A percentile compares a stretch with the other conserved stretches of the same genome.
Evolutionary conservation across 305 asterid species (phyloP).

Genomic region (Euphrasia arctica): DNA sequence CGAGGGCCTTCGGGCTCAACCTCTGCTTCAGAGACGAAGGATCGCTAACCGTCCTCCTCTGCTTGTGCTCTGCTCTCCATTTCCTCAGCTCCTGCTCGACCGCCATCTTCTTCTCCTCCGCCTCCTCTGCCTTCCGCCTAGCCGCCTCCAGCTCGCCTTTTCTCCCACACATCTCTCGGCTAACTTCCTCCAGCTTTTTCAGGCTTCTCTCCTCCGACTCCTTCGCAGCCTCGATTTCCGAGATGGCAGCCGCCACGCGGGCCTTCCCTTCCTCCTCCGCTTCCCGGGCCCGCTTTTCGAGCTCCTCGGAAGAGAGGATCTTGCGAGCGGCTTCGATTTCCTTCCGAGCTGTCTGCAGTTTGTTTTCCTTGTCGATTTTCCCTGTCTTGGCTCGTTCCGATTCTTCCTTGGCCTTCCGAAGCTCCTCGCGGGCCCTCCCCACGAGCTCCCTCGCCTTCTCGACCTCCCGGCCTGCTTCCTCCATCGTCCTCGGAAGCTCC

Average conservation of each 20-base stretch:
- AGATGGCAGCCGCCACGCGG: constrained; percentile 54
- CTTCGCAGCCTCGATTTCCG: constrained; percentile 72
- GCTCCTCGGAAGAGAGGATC: constrained; percentile 27
- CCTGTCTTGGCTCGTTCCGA: constrained; percentile 68
- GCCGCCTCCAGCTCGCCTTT: constrained; percentile 59
- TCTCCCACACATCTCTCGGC: constrained; percentile 37
- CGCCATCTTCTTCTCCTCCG: constrained; percentile 67
- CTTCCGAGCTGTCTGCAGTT: constrained; percentile 56
- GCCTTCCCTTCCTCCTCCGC: constrained; percentile 83
- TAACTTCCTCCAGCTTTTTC: constrained; percentile 63
- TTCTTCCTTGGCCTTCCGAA: constrained; percentile 59
- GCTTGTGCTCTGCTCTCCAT: constrained; percentile 77
- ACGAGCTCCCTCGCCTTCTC: constrained; percentile 57
- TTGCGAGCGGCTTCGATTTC: constrained; percentile 49
- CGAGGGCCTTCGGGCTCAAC: constrained; percentile 38
- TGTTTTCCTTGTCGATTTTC: constrained; percentile 48
- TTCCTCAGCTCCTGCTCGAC: constrained; percentile 74
- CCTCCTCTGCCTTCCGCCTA: constrained; percentile 55
- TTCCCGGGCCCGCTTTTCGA: constrained; percentile 77
- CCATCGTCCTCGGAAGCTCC: constrained; percentile 64
- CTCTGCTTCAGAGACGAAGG: constrained; percentile 32
- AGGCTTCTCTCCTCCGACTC: constrained; percentile 58
- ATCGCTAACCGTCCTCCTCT: constrained; percentile 44
- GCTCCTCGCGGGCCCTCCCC: constrained; percentile 46
- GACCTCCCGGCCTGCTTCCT: constrained; percentile 66